Evolutionary conservation across 306 rosid genomes (phyloP).

Genomic region (Ormosia semicastrata): DNA sequence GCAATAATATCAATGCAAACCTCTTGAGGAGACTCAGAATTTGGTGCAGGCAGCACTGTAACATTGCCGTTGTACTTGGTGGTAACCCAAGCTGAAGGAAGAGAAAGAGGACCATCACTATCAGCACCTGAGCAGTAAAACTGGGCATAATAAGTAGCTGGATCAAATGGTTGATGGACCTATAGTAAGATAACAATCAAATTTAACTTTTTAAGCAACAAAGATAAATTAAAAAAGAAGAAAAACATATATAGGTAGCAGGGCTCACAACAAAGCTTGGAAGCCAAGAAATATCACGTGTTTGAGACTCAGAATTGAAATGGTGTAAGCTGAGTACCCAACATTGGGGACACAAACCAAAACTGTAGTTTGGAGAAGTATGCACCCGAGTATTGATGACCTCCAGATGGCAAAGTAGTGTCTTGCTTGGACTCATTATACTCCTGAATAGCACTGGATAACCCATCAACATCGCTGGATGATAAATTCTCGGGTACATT

Average conservation of each 20-base stretch:
- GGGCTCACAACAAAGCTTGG: constrained; percentile 78
- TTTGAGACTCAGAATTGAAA: constrained; percentile 75
- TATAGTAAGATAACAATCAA: constrained; percentile 36
- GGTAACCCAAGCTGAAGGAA: constrained; percentile 66
- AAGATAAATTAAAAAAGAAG: constrained; percentile 31
- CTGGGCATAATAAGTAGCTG: constrained; percentile 82
- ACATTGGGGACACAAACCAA: constrained; percentile 77
- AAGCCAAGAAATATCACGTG: constrained; percentile 71
- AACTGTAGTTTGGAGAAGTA: constrained; percentile 63
- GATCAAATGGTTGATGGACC: constrained; percentile 86
- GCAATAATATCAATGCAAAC: constrained; percentile 42
- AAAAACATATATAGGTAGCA: constrained; percentile 3
- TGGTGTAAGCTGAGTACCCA: constrained; percentile 72
- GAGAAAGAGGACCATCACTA: constrained; percentile 82
- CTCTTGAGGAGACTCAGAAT: constrained; percentile 87
- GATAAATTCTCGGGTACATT: constrained; percentile 54
- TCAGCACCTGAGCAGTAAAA: constrained; percentile 82
- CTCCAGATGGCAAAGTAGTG: constrained; percentile 63
- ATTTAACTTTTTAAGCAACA: constrained; percentile 6
- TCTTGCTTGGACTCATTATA: constrained; percentile 71
- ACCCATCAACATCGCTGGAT: constrained; percentile 62
- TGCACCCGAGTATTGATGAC: constrained; percentile 68
- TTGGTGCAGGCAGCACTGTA: constrained; percentile 62
- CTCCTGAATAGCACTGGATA: constrained; percentile 63
- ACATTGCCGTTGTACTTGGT: constrained; percentile 77